Conservation (phyloP, 768 basidiomycete species). For the Xanthoconium purpureum region DNA sequence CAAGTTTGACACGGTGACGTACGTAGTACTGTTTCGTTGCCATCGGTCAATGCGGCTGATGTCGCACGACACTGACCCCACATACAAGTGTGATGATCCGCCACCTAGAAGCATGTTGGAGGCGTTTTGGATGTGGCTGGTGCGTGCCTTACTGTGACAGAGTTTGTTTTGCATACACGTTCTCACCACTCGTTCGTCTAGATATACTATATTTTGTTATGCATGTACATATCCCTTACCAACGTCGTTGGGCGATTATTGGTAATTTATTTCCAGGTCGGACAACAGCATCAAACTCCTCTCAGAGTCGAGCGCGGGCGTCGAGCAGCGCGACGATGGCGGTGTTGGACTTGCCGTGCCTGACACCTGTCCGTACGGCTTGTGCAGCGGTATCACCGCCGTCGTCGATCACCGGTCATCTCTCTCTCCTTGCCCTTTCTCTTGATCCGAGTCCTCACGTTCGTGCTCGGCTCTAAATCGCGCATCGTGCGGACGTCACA, state of each 20-base stretch:
- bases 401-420: neutral
- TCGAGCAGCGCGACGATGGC: slow-evolving; percentile 6
- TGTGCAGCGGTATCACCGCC: slow-evolving; percentile 20
- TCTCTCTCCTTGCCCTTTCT: neutral
- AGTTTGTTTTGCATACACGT: too few species aligned
- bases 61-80: too few species aligned
- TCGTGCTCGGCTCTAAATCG: slow-evolving; percentile 22
- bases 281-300: slow-evolving; percentile 9
- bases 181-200: neutral
- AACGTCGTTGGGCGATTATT: neutral
- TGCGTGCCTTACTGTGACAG: too few species aligned
- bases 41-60: too few species aligned
- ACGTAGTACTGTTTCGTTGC: neutral
- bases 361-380: slow-evolving; percentile 22
- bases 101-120: too few species aligned
- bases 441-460: neutral
- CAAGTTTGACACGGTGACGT: slow-evolving; percentile 32
- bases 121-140: too few species aligned
- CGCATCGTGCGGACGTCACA: slow-evolving; percentile 15
- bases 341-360: neutral
- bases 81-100: too few species aligned
- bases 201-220: too few species aligned
- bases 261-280: slow-evolving; percentile 1
- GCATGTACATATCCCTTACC: neutral
- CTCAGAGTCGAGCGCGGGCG: slow-evolving; percentile 14